Conservation (phyloP, 2,329 filamentous ascomycete species). For the Orbilia javanica region DNA sequence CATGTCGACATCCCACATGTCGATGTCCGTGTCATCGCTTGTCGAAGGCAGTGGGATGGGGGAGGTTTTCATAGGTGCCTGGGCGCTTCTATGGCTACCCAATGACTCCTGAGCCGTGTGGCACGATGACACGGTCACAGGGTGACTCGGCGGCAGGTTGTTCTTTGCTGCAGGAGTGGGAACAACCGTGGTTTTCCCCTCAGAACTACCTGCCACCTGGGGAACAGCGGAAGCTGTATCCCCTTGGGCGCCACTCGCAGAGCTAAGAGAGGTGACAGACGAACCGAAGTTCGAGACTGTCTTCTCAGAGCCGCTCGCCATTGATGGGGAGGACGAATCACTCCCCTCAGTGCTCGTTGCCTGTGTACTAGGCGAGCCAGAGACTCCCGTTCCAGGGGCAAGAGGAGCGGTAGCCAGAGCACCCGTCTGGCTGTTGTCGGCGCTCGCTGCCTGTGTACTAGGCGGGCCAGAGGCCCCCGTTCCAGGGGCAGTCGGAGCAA, state of each 20-base stretch:
- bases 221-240: not conserved
- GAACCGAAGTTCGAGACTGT: constrained; percentile 10
- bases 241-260: constrained; percentile 3
- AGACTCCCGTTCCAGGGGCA: constrained; percentile 9
- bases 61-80: not conserved
- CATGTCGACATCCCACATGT: constrained; percentile 5
- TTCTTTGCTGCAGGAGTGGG: constrained; percentile 5
- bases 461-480: constrained; percentile 6
- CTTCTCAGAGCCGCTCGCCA: not conserved
- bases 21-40: constrained; percentile 3
- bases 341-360: constrained; percentile 14
- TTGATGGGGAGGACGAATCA: constrained; percentile 5
- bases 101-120: constrained; percentile 12
- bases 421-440: not conserved
- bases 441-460: constrained; percentile 19
- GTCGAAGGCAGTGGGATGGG: not conserved
- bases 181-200: constrained; percentile 4
- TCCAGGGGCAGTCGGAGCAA: not conserved
- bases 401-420: constrained; percentile 17
- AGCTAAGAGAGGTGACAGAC: constrained; percentile 7
- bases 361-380: constrained; percentile 6
- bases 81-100: not conserved
- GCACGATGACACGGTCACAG: constrained; percentile 1
- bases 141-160: not conserved
- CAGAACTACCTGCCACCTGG: constrained; percentile 7